Percentiles rank a stretch among this genome's conserved stretches.
Conservation (phyloP, 495 filamentous ascomycete species). For the Podospora sp. region DNA sequence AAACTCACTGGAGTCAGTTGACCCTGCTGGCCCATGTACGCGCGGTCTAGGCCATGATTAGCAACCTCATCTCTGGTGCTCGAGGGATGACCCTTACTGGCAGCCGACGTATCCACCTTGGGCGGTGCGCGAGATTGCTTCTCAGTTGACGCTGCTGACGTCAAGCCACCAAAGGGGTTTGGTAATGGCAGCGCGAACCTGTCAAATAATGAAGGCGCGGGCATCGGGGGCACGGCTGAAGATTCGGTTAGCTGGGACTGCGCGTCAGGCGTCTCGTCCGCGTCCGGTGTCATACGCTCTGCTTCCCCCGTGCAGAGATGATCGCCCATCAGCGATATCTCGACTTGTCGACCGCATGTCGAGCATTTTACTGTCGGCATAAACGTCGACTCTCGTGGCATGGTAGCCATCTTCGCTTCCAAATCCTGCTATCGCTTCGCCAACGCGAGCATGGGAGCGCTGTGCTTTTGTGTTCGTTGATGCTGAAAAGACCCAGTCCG, state of each 20-base stretch:
- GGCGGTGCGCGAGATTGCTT: constrained; percentile 46
- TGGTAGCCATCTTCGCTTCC: constrained; percentile 45
- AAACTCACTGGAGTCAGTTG: constrained; percentile 64
- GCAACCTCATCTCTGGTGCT: constrained; percentile 22
- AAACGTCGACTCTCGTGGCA: constrained; percentile 65
- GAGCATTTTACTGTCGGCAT: constrained; percentile 97
- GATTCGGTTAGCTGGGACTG: constrained; percentile 19
- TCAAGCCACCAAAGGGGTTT: constrained; percentile 28
- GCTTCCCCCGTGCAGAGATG: constrained; percentile 67
- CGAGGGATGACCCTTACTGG: constrained; percentile 51
- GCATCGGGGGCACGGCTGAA: constrained; percentile 34
- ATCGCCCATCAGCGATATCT: constrained; percentile 90
- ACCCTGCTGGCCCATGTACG: constrained; percentile 56
- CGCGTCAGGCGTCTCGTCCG: neutral
- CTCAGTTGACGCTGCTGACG: constrained; percentile 22
- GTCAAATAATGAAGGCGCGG: constrained; percentile 42
- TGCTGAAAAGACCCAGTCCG: neutral
- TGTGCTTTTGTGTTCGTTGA: neutral
- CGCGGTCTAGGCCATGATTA: constrained; percentile 57
- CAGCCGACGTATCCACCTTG: constrained; percentile 57
- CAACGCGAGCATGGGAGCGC: constrained; percentile 23
- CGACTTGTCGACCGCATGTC: constrained; percentile 78
- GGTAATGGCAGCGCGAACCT: constrained; percentile 34
- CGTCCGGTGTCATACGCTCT: constrained; percentile 39
- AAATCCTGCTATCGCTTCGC: constrained; percentile 21